These are phyloP conservation scores for Blastobotrys persicus DNA, from an alignment of 1,139 yeast genomes.

Conservation along the genomic window DNA sequence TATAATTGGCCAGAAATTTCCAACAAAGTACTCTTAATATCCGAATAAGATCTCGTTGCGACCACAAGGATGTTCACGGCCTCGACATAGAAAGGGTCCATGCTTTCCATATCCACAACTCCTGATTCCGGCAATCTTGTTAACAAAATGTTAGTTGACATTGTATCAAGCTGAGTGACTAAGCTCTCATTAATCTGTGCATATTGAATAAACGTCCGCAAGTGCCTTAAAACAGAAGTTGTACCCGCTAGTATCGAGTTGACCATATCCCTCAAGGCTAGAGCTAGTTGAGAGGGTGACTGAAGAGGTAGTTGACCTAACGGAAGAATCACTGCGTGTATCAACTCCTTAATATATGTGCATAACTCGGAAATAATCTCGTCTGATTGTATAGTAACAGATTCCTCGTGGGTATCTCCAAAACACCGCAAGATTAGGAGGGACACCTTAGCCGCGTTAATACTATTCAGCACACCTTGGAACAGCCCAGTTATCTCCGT, in stretches of 20 bases:
- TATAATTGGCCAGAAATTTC: neutral
- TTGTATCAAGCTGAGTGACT: constrained; percentile 3
- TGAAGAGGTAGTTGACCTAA: neutral
- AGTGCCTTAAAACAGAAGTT: neutral
- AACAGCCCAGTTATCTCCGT: constrained; percentile 1
- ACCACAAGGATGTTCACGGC: constrained; percentile 4
- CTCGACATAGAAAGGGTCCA: constrained; percentile 4
- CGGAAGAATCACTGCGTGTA: neutral
- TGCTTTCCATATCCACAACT: neutral
- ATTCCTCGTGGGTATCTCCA: constrained; percentile 6
- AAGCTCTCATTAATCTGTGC: neutral
- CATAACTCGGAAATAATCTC: neutral
- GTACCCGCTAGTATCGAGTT: neutral
- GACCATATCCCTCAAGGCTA: neutral
- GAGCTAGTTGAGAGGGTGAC: neutral
- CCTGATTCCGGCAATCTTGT: neutral
- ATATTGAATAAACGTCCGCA: neutral
- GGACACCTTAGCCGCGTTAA: constrained; percentile 5
- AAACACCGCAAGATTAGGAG: constrained; percentile 1
- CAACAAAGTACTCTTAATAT: neutral
- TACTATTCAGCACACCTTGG: constrained; percentile 1
- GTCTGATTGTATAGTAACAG: constrained; percentile 5
- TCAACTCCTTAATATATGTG: neutral
- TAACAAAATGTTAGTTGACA: neutral
- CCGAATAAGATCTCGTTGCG: neutral